Evolutionary conservation across 768 basidiomycete species (phyloP), one percentile per base, ranked within the genome.

Genomic region (Leccinum barrowsii): DNA sequence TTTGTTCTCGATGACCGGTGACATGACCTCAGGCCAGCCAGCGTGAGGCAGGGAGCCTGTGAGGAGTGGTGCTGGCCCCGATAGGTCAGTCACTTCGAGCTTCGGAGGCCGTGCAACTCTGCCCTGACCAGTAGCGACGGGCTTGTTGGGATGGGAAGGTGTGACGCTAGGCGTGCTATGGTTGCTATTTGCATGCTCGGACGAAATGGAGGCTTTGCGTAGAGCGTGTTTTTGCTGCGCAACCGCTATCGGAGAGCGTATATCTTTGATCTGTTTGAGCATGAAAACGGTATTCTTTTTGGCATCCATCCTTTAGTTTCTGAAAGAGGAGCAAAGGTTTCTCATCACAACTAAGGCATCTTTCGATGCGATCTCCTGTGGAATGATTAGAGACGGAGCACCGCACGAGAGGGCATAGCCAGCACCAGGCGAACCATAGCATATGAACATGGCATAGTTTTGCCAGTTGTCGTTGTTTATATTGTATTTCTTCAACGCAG

Each of bases 261-360:
- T 98, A 68, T 99, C 97, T 69, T 74, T 74, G 74, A 95, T 94
- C 62, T 96, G 92, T 62, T 94, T 92, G 54, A 96, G 83, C 97
- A 99, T 99, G 75, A 99, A 99, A 8, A 99, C 96, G 2, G 97
- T 96, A 61, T 97, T 94, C 76, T 98, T 98, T 75, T 94, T 93
- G 2, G 89, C 86, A 64, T 24, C 24, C 24, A 24, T 99, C 97
- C 70, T 98, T 99, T 57, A 98, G 83, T 70, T 91, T 94, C 72
- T 98, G 97, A 78, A 99, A 99, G 42, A 99, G 84, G 51, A 98
- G 80, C 34, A 99, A 78, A 0, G 97, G 97, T 68, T 98, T 98
- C 76, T 99, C 97, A 69, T 99, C 97, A 66, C 98, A 98, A 67
- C 91, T 91, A 55, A 99, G 75, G 75, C 97, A 99, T 34, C 97